Evolutionary conservation across 345 rosid genomes (phyloP).

Genomic region (Eucalyptus dawsonii): DNA sequence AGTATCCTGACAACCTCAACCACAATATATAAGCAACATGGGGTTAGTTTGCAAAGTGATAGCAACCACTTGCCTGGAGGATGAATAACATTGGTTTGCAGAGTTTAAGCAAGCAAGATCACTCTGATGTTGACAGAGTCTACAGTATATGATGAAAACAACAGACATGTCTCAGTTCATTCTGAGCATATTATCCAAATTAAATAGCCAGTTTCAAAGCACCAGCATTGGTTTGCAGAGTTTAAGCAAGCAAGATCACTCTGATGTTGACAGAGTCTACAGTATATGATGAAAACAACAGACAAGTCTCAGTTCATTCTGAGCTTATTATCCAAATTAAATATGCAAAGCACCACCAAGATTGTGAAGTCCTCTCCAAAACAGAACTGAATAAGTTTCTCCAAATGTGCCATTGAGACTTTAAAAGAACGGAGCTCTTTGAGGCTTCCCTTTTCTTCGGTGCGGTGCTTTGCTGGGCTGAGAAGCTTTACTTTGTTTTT

Average conservation of each 20-base stretch:
- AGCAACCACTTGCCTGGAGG: background rate
- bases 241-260: background rate
- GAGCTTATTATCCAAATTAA: background rate
- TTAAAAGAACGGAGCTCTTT: constrained; percentile 13
- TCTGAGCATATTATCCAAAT: background rate
- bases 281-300: background rate
- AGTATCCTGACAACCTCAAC: background rate
- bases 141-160: background rate
- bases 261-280: background rate
- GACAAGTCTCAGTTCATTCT: background rate
- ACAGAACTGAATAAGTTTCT: background rate
- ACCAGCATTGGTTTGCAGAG: background rate
- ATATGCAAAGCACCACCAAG: background rate
- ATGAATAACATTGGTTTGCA: background rate
- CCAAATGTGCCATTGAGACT: background rate
- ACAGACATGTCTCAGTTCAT: background rate
- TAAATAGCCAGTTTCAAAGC: background rate
- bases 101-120: background rate
- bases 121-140: background rate
- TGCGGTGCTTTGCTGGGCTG: background rate
- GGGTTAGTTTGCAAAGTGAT: background rate
- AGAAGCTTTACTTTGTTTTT: background rate
- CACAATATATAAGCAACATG: background rate
- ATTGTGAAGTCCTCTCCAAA: background rate
- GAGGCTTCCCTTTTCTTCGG: constrained; percentile 6